Evolutionary conservation across 2,329 filamentous ascomycete species (phyloP).

Genomic region (Ceratocystis harringtonii): DNA sequence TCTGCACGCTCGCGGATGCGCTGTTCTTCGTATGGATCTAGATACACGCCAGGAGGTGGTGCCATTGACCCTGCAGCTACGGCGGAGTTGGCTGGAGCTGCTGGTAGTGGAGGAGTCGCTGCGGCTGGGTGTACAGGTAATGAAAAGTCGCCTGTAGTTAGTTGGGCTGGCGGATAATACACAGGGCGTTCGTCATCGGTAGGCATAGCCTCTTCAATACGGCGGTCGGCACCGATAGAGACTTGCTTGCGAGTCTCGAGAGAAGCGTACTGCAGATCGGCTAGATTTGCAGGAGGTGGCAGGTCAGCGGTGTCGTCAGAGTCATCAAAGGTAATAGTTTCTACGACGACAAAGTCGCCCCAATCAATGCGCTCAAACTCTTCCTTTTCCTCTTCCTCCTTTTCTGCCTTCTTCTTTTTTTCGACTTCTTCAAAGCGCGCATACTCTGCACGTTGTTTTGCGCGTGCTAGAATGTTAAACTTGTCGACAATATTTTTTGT

Average conservation of each 20-base stretch:
- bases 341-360: constrained; percentile 93
- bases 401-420: constrained; percentile 77
- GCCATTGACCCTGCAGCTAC: constrained; percentile 24
- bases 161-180: constrained; percentile 25
- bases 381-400: constrained; percentile 63
- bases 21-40: constrained; percentile 32
- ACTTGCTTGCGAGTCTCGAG: constrained; percentile 89
- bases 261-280: constrained; percentile 84
- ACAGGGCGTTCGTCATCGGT: constrained; percentile 42
- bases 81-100: constrained; percentile 25
- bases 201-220: constrained; percentile 92
- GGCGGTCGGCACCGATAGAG: constrained; percentile 64
- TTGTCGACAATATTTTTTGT: constrained; percentile 63
- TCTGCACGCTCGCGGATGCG: constrained; percentile 49
- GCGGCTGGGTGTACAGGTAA: constrained; percentile 33
- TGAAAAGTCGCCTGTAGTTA: constrained; percentile 27
- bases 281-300: constrained; percentile 74
- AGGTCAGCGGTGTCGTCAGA: constrained; percentile 74
- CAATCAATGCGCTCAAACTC: constrained; percentile 82
- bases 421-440: constrained; percentile 70
- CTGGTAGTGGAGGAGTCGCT: constrained; percentile 19
- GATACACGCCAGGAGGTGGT: background rate
- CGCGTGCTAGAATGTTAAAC: constrained; percentile 62
- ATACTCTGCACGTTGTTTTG: constrained; percentile 78
- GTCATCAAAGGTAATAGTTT: constrained; percentile 85